phyloP scores from a whole-genome alignment of 306 rosid genomes.

The Vicia villosa region DNA sequence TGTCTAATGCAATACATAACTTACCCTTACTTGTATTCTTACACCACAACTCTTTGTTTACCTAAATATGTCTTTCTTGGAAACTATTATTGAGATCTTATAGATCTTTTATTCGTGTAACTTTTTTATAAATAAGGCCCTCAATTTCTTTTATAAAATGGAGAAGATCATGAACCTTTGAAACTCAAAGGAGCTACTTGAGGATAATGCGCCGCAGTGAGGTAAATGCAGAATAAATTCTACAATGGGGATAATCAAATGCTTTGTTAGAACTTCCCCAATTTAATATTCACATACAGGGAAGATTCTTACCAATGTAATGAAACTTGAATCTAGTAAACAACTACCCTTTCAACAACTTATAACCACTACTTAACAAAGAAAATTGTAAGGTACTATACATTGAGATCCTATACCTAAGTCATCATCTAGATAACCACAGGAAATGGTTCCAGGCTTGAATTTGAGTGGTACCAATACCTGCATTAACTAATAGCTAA shows the following conservation, averaged over 20 bases:
- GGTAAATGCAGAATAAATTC: constrained; percentile 18
- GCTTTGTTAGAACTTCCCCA: constrained; percentile 23
- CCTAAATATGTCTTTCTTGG: background rate
- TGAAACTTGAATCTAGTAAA: constrained; percentile 38
- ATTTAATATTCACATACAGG: constrained; percentile 48
- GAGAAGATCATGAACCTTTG: background rate
- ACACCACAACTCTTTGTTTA: background rate
- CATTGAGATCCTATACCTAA: constrained; percentile 72
- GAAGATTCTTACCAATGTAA: constrained; percentile 35
- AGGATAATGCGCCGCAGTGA: constrained; percentile 4
- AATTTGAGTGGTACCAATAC: constrained; percentile 41
- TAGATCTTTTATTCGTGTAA: background rate
- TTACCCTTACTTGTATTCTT: background rate
- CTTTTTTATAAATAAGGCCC: background rate
- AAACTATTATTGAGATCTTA: background rate
- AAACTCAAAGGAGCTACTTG: background rate
- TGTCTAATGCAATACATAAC: background rate
- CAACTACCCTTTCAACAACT: constrained; percentile 53
- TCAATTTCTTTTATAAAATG: background rate
- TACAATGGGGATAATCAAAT: background rate
- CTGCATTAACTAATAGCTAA: constrained; percentile 37
- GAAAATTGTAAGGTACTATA: constrained; percentile 51
- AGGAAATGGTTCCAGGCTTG: constrained; percentile 42
- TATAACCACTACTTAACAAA: constrained; percentile 41
- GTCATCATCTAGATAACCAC: constrained; percentile 50